Percentiles rank a stretch among this genome's conserved stretches.
phyloP scores from a whole-genome alignment of 2,329 filamentous ascomycete species.

The Neonectria coccinea region DNA sequence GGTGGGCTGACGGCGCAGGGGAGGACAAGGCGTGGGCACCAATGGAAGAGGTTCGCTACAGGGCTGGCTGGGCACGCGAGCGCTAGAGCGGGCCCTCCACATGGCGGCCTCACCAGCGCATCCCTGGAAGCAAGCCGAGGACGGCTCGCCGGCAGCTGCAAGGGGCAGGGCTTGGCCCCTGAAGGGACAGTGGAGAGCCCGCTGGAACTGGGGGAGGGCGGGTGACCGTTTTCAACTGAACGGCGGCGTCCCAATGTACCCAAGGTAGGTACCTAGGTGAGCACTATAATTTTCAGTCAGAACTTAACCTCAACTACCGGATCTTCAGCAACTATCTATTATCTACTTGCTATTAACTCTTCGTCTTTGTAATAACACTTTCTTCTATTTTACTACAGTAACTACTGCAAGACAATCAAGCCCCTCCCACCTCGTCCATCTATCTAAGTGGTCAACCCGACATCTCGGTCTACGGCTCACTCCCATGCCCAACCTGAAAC shows the following conservation, averaged over 20 bases:
- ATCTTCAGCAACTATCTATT: neutral
- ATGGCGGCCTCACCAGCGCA: neutral
- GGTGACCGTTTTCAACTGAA: slow-evolving; percentile 11
- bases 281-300: too few species aligned
- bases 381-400: too few species aligned
- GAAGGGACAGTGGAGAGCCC: neutral
- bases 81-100: neutral
- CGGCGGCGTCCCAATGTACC: neutral
- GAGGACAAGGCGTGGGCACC: slow-evolving; percentile 10
- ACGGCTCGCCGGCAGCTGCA: neutral
- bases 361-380: neutral
- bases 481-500: slow-evolving; percentile 44
- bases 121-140: too few species aligned
- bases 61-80: neutral
- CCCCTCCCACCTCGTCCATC: neutral
- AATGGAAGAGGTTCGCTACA: slow-evolving; percentile 3
- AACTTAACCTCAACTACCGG: neutral
- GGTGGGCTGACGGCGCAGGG: slow-evolving; percentile 37
- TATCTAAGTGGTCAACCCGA: neutral
- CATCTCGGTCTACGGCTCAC: slow-evolving; percentile 1
- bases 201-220: neutral
- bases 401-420: neutral
- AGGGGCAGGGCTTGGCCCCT: slow-evolving; percentile 7
- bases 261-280: too few species aligned
- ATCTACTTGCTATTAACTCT: neutral